phyloP scores from a whole-genome alignment of 345 rosid species.

The Melaleuca alternifolia region DNA sequence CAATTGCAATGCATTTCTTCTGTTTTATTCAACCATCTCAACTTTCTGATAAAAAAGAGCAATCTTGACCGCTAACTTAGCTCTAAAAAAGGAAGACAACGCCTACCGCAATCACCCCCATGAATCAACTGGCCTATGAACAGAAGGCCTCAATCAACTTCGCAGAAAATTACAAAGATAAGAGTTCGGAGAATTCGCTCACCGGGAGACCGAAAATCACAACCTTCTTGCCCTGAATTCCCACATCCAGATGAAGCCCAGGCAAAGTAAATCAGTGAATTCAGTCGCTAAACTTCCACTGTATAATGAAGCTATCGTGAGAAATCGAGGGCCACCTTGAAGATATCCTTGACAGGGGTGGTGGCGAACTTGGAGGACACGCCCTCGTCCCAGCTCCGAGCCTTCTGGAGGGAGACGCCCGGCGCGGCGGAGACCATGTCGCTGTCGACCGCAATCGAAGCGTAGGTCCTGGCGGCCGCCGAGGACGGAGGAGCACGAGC shows the following conservation, averaged over 20 bases:
- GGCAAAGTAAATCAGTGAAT: background rate
- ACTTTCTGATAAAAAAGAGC: background rate
- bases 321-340: conserved; percentile 31
- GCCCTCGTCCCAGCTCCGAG: conserved; percentile 86
- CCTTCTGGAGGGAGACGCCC: conserved; percentile 73
- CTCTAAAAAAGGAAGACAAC: no score
- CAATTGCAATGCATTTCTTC: background rate
- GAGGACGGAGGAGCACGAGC: conserved; percentile 25
- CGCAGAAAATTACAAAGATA: background rate
- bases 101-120: no score
- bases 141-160: no score
- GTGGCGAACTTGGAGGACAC: conserved; percentile 63
- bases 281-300: background rate
- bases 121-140: no score
- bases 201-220: conserved; percentile 92
- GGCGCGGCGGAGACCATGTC: conserved; percentile 64
- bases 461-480: conserved; percentile 28
- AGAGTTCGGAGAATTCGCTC: conserved; percentile 13
- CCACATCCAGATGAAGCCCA: background rate
- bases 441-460: conserved; percentile 50
- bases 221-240: conserved; percentile 80
- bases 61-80: no score
- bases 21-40: background rate
- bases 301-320: background rate
- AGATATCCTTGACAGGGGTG: conserved; percentile 58